Evolutionary conservation across 345 rosid species (phyloP), one percentile per base, ranked within the genome.

Genomic region (Balakata baccata): DNA sequence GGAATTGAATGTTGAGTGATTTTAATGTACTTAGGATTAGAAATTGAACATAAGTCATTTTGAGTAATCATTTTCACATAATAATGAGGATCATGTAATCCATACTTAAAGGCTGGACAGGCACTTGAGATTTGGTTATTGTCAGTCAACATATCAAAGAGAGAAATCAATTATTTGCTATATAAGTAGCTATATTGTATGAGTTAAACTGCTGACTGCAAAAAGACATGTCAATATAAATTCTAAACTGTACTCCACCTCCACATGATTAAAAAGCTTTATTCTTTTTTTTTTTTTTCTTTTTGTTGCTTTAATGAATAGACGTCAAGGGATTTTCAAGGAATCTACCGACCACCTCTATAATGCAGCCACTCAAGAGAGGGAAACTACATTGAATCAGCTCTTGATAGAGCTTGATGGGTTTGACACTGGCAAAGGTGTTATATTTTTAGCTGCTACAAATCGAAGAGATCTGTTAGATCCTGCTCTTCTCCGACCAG

Each of bases 371-470:
- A 93, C 97, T 64, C 96, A 91, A 79, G 97, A 93, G 82, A 88
- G 97, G 79, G 98, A 93, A 88, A 93, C 98, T 49, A 93, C 98
- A 37, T 82, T 93, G 87, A 93, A 93, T 81, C 98, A 93, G 87
- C 88, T 93, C 53, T 86, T 93, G 74, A 93, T 93, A 79, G 98
- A 91, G 85, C 97, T 91, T 79, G 98, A 91, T 86, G 98, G 98
- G 56, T 93, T 93, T 84, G 98, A 93, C 80, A 93, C 97, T 13
- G 98, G 98, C 58, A 93, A 93, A 86, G 98, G 98, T 77, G 97
- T 93, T 69, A 93, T 93, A 81, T 93, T 93, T 82, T 81, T 93
- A 83, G 97, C 83, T 83, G 98, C 98, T 75, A 91, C 98, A 73
- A 93, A 93, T 78, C 97, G 98, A 25, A 84, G 92, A 88, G 96